phyloP scores from a whole-genome alignment of 352 stramenopile genomes.

The Globisporangium echinulatum region DNA sequence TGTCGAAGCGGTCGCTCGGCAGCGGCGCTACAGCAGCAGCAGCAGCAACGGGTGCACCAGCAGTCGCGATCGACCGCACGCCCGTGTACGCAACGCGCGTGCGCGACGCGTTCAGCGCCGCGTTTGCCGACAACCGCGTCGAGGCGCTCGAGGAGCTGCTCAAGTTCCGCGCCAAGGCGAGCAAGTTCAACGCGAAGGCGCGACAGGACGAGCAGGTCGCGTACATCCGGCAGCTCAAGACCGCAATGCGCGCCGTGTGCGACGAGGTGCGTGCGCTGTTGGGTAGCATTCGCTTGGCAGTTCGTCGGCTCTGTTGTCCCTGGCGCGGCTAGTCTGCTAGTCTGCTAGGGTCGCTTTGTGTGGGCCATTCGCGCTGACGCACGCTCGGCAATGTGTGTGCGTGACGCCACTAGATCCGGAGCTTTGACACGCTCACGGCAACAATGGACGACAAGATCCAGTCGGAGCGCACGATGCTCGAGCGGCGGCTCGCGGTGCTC shows the following conservation, averaged over 20 bases:
- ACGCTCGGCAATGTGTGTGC: not conserved
- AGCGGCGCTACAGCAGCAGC: not conserved
- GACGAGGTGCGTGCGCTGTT: slow-evolving; percentile 18
- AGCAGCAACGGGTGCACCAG: slow-evolving; percentile 8
- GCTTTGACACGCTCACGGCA: slow-evolving; percentile 20
- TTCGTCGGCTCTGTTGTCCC: too few species aligned
- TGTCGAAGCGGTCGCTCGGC: slow-evolving; percentile 5
- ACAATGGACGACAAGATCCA: slow-evolving; percentile 31
- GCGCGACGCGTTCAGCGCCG: slow-evolving; percentile 24
- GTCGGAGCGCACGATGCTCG: slow-evolving; percentile 23
- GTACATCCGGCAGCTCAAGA: slow-evolving; percentile 56
- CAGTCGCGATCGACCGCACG: not conserved
- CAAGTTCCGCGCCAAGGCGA: slow-evolving; percentile 51
- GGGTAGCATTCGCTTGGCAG: too few species aligned
- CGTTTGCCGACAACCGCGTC: slow-evolving; percentile 28
- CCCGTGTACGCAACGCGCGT: slow-evolving; percentile 13
- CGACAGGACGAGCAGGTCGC: slow-evolving; percentile 47
- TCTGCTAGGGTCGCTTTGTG: too few species aligned
- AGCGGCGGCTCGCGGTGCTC: slow-evolving; percentile 28
- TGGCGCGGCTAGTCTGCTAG: too few species aligned
- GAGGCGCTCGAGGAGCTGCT: slow-evolving; percentile 43
- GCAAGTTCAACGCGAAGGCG: slow-evolving; percentile 61
- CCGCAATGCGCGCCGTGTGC: slow-evolving; percentile 25
- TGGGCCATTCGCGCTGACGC: not conserved
- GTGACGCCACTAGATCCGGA: slow-evolving; percentile 20